Evolutionary conservation across 2,329 filamentous ascomycete species (phyloP), one percentile per base, ranked within the genome.

Genomic region (Alternaria infectoria): DNA sequence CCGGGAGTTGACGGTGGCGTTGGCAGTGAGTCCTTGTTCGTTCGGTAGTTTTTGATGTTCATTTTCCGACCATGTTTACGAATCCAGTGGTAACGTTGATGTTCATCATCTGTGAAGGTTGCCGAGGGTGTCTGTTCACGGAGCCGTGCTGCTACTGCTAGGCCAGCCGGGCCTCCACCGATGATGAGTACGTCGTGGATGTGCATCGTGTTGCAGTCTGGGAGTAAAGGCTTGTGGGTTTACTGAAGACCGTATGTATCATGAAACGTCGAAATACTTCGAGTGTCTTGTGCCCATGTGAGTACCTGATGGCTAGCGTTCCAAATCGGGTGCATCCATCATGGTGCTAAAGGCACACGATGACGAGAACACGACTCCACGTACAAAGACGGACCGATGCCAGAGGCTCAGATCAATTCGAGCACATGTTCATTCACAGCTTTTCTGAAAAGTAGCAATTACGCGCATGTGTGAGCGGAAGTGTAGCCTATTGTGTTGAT

Each of bases 101-200:
- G 91, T 73, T 95, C 92, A 69, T 92, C 91, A 74, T 95, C 91
- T 0, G 92, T 94, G 79, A 95, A 95, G 56, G 93, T 87, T 2
- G 92, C 91, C 0, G 90, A 92, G 0, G 92, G 92, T 0, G 90
- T 91, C 58, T 86, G 84, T 78, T 95, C 92, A 45, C 87, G 86
- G 1, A 95, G 85, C 5, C 92, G 86, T 1, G 91, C 88, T 9
- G 92, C 91, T 6, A 91, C 87, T 6, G 90, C 91, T 4, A 95
- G 87, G 5, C 91, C 91, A 67, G 89, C 91, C 5, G 92, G 91
- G 0, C 92, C 92, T 15, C 74, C 91, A 9, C 92, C 92, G 44
- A 94, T 81, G 74, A 93, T 90, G 61, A 92, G 80, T 8, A 93
- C 87, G 74, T 93, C 90, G 78, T 88, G 85, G 52, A 84, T 72